Conservation (phyloP, 2,329 filamentous ascomycete species). For the Hypomyces perniciosus region DNA sequence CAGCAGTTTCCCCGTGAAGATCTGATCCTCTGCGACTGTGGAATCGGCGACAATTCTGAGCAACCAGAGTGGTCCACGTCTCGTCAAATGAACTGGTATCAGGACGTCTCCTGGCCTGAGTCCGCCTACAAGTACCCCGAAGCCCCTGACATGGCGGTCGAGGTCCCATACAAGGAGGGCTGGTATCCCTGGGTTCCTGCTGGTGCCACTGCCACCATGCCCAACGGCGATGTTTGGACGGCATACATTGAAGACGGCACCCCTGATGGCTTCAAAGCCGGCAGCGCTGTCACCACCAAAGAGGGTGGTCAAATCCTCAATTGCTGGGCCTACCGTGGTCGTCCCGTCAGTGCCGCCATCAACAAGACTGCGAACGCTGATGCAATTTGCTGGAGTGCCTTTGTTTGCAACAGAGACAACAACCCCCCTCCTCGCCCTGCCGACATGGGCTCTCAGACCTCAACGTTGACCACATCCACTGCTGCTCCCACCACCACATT, state of each 20-base stretch:
- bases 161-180: conserved; percentile 34
- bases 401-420: conserved; percentile 35
- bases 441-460: conserved; percentile 31
- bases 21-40: conserved; percentile 37
- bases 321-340: conserved; percentile 38
- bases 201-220: conserved; percentile 33
- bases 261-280: conserved; percentile 34
- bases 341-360: conserved; percentile 32
- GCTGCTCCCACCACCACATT: conserved; percentile 28
- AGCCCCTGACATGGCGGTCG: conserved; percentile 32
- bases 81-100: conserved; percentile 40
- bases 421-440: conserved; percentile 28
- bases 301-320: conserved; percentile 33
- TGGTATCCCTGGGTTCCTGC: conserved; percentile 34
- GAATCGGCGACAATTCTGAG: conserved; percentile 36
- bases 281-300: conserved; percentile 34
- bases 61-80: conserved; percentile 37
- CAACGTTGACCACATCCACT: conserved; percentile 27
- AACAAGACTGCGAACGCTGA: conserved; percentile 34
- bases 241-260: conserved; percentile 37
- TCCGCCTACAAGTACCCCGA: conserved; percentile 29
- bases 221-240: conserved; percentile 36
- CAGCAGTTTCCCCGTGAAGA: conserved; percentile 29
- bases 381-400: conserved; percentile 35
- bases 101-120: conserved; percentile 32